These are phyloP conservation scores for Curvularia hawaiiensis DNA, from an alignment of 2,329 filamentous ascomycete genomes.

Conservation along the genomic window DNA sequence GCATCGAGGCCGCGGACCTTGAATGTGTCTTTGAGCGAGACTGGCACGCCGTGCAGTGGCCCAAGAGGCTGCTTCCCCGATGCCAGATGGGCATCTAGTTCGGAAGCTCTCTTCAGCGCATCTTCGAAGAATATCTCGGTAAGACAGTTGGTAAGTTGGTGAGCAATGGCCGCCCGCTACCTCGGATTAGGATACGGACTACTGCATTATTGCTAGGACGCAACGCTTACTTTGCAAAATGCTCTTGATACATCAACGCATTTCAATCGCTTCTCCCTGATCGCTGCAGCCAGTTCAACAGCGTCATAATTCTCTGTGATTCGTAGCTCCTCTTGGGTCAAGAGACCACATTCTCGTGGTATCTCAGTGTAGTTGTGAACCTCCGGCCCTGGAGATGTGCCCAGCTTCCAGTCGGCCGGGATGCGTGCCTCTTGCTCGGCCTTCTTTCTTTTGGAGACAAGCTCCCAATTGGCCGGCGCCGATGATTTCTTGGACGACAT, in stretches of 20 bases:
- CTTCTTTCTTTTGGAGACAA: slow-evolving; percentile 51
- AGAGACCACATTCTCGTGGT: slow-evolving; percentile 58
- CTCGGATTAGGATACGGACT: neutral
- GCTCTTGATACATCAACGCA: slow-evolving; percentile 48
- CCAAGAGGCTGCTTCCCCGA: slow-evolving; percentile 49
- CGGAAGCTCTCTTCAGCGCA: slow-evolving; percentile 41
- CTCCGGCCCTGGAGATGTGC: slow-evolving; percentile 23
- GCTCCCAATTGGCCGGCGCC: slow-evolving; percentile 43
- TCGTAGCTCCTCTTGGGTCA: slow-evolving; percentile 56
- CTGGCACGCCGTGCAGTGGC: slow-evolving; percentile 54
- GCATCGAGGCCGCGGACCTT: slow-evolving; percentile 54
- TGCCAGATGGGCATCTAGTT: slow-evolving; percentile 50
- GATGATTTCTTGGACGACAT: slow-evolving; percentile 22
- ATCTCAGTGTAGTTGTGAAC: slow-evolving; percentile 50
- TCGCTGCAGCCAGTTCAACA: slow-evolving; percentile 44
- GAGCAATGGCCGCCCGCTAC: slow-evolving; percentile 54
- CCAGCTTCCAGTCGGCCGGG: slow-evolving; percentile 52
- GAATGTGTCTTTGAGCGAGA: slow-evolving; percentile 57
- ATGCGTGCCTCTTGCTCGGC: slow-evolving; percentile 50
- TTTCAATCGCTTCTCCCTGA: slow-evolving; percentile 43
- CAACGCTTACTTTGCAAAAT: slow-evolving; percentile 49
- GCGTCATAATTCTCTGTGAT: slow-evolving; percentile 63
- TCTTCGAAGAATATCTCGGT: slow-evolving; percentile 48
- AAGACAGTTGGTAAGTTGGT: slow-evolving; percentile 52
- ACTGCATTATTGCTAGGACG: neutral